These are phyloP conservation scores for Trichosphaerium sp. DNA, from an alignment of 78 protist species.

Conservation along the genomic window DNA sequence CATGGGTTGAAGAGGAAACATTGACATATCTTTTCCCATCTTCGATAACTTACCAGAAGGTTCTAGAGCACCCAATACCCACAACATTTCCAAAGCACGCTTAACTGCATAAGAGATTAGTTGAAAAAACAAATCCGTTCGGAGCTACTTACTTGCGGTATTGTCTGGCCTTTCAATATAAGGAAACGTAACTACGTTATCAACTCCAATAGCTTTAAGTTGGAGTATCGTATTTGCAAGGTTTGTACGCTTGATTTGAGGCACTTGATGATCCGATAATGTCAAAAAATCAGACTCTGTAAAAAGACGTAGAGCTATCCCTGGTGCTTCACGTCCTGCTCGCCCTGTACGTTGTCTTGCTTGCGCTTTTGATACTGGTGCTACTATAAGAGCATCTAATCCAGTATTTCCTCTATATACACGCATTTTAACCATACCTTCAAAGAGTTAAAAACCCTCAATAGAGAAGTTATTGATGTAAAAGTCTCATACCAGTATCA, in stretches of 20 bases:
- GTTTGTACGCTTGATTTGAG: slow-evolving; percentile 42
- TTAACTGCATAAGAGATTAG: neutral
- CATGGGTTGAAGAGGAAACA: slow-evolving; percentile 48
- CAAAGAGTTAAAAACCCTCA: no score
- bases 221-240: slow-evolving; percentile 39
- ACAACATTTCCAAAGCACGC: neutral
- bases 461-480: neutral
- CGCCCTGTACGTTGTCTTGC: slow-evolving; percentile 74
- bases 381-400: slow-evolving; percentile 51
- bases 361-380: slow-evolving; percentile 54
- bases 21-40: slow-evolving; percentile 44
- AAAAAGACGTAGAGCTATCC: slow-evolving; percentile 34
- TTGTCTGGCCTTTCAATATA: slow-evolving; percentile 47
- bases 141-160: neutral
- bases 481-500: slow-evolving; percentile 52
- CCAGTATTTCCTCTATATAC: slow-evolving; percentile 15
- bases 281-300: slow-evolving; percentile 25
- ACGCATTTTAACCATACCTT: neutral
- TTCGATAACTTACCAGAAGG: neutral
- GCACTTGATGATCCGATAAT: slow-evolving; percentile 16
- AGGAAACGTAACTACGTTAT: slow-evolving; percentile 34
- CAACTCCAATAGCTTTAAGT: slow-evolving; percentile 41
- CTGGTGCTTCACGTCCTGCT: slow-evolving; percentile 65
- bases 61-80: neutral
- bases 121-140: neutral